Evolutionary conservation across 2,329 filamentous ascomycete genomes (phyloP), one percentile per base, ranked within the genome.

Genomic region (Dactylella cylindrospora): DNA sequence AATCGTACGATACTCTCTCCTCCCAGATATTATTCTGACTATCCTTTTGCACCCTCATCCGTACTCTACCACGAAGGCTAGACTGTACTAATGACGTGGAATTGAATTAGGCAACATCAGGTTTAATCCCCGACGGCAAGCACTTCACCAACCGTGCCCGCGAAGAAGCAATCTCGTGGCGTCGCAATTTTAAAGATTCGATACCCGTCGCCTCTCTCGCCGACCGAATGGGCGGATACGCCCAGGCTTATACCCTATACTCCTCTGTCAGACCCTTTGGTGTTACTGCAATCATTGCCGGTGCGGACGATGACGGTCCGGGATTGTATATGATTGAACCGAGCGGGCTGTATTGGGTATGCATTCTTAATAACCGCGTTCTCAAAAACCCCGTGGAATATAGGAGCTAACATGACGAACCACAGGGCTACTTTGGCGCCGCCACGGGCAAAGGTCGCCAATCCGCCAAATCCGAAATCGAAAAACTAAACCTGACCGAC

Each of bases 321-420:
- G 90, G 84, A 66, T 82, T 98, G 65, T 98, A 96, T 80, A 98
- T 98, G 93, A 91, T 98, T 69, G 93, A 98, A 78, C 93, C 93
- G 33, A 95, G 90, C 71, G 93, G 93, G 52, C 77, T 91, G 68
- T 97, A 95, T 79, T 98, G 93, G 93, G 81, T 83, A 77, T 47
- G 76, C 67, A 25, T 17, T 36, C 38, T 20, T 10, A 39, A 23
- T 20, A 31, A 10, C 5, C 22, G n/a, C 19, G 20, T 23, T 15
- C 10, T 35, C 17, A 17, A 22, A 23, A 10, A 13, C 22, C n/a
- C 12, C 19, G 26, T 5, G 19, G 43, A 32, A 66, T 22, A 45
- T 66, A 36, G 62, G 35, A 8, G 22, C 20, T 46, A 26, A 17
- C 20, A 13, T 17, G 4, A 41, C 40, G 13, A 38, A 17, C 3